phyloP scores from a whole-genome alignment of 1,284 basidiomycete genomes.

The Apiotrichum siamense region DNA sequence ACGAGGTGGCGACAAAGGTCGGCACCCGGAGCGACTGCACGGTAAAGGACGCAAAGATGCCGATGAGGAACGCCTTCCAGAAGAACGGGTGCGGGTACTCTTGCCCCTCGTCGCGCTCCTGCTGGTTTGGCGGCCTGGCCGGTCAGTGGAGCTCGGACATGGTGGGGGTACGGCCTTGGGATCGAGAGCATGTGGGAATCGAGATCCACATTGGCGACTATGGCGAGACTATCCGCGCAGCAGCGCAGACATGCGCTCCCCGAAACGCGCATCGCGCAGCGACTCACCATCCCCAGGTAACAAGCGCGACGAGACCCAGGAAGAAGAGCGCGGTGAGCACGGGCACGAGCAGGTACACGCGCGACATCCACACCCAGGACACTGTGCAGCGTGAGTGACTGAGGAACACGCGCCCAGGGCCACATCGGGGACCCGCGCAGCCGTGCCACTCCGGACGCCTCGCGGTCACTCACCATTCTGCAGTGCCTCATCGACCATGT shows the following conservation, averaged over 20 bases:
- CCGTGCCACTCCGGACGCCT: too few relatives aligned
- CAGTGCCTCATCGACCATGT: conserved; percentile 3
- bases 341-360: conserved; percentile 41
- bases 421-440: too few relatives aligned
- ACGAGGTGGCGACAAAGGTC: conserved; percentile 30
- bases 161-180: too few relatives aligned
- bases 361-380: conserved; percentile 39
- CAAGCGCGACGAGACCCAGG: conserved; percentile 31
- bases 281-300: conserved; percentile 44
- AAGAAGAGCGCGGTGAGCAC: conserved; percentile 35
- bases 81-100: conserved; percentile 44
- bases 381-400: conserved; percentile 16
- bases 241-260: too few relatives aligned
- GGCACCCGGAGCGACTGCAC: conserved; percentile 42
- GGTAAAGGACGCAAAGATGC: conserved; percentile 41
- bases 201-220: too few relatives aligned
- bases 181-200: too few relatives aligned
- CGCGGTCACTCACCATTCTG: conserved; percentile 4
- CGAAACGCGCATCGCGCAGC: neutral
- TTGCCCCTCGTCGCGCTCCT: conserved; percentile 37
- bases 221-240: too few relatives aligned
- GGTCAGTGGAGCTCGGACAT: too few relatives aligned
- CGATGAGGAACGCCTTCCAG: conserved; percentile 38
- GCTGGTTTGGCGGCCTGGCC: conserved; percentile 42
- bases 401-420: too few relatives aligned